phyloP scores from a whole-genome alignment of 148 eudicot species.

The Chenopodium formosanum region DNA sequence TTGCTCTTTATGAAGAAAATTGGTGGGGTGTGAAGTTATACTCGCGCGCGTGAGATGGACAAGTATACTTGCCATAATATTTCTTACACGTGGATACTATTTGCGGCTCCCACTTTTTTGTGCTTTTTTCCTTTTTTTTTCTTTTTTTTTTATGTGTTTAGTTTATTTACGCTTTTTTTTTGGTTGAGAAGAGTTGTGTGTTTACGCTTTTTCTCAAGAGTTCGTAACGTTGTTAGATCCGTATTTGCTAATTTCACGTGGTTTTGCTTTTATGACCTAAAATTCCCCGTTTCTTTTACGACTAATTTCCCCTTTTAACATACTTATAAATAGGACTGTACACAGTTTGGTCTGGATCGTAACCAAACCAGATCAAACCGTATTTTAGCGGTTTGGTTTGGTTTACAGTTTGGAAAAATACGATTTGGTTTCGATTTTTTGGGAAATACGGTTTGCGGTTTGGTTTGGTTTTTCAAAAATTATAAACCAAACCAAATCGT shows the following conservation, averaged over 20 bases:
- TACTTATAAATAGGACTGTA: neutral
- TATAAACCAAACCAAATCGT: no score
- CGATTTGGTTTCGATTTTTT: no score
- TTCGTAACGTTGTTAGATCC: neutral
- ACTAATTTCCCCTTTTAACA: neutral
- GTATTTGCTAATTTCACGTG: slow-evolving; percentile 10
- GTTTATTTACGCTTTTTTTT: neutral
- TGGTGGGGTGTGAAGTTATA: neutral
- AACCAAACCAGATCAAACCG: no score
- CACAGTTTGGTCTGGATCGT: no score
- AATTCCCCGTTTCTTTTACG: neutral
- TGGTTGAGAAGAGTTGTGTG: no score
- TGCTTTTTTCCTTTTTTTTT: neutral
- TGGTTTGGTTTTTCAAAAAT: no score
- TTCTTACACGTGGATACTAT: neutral
- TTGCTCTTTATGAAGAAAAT: neutral
- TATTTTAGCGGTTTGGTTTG: no score
- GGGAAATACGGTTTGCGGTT: no score
- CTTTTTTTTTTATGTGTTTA: neutral
- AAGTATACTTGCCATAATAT: neutral
- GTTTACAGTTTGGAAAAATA: no score
- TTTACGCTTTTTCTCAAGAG: neutral
- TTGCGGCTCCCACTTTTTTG: neutral
- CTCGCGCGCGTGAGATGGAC: neutral
- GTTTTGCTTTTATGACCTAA: neutral